Base-by-base conservation (phyloP, 2,329 filamentous ascomycete species). In the Penicillium sp. region DNA sequence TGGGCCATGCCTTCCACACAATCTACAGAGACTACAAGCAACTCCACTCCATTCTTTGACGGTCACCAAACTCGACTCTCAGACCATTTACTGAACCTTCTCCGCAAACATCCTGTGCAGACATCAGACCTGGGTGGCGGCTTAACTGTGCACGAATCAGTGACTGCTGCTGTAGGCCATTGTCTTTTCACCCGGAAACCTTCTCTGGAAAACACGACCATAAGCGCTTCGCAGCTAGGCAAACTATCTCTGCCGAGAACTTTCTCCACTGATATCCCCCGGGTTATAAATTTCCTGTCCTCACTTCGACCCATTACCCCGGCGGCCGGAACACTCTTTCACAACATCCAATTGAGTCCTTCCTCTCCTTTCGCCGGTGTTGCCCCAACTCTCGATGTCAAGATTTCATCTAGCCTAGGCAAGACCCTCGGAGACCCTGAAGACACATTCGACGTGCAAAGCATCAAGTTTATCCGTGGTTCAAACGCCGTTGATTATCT, bases 151-250 rank as follows among this genome's bases (percentile, higher is more conserved):
- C 68, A 69, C 22, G 77, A 79, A 60, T 72, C 68, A 11, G 58
- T 79, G 26, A 76, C 73, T 25, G 77, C 76, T 25, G 65, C 73
- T 2, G 69, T 76, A 55, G 77, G 77, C n/a, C 75, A 70, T 57
- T 77, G 75, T 61, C 68, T 79, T n/a, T 79, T 79, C 56, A 42
- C 68, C 43, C 69, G 60, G 46, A 69, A 73, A 59, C 48, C 68
- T 4, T 63, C 58, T 7, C 56, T 70, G 30, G 60, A 70, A 13
- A 59, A 69, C 28, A 57, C 61, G 5, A 53, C 60, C 13, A 49
- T 72, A 55, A 76, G 62, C 48, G 73, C 75, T 13, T 62, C 70
- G 51, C 63, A 73, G n/a, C 62, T 78, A 30, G 74, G 73, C 11
- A 65, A 64, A 56, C 52, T 72, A 49, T 68, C 67, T n/a, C 65